Base-by-base conservation (phyloP, 192 early-diverging fungal genomes). In the Oehlia diaphana region DNA sequence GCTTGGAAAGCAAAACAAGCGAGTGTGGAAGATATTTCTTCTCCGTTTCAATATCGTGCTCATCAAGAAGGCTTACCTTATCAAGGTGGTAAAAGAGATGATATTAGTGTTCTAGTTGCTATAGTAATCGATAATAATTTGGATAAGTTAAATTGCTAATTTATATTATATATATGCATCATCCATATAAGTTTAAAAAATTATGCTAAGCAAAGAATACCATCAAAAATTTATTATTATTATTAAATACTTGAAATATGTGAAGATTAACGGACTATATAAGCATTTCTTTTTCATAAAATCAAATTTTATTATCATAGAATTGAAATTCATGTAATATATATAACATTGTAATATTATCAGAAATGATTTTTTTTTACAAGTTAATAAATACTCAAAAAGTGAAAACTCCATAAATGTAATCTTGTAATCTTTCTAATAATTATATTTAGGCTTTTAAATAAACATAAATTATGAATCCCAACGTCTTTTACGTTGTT, bases 21-120 rank as follows among this genome's bases (percentile, higher is more conserved):
- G 6, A 92, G 92, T 81, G 93, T 96, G 85, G 96, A 99, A 76
- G 91, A 90, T 77, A 84, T 90, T 9, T 85, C 89, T 39, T 93
- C 92, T 77, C 98, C 98, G 6, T 99, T 99, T 88, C 95, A 97
- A 86, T 90, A 88, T 74, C 90, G 95, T 23, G 98, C 98, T 2
- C 93, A 96, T 81, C 91, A 96, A 79, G 98, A 99, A 85, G 98
- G 96, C 16, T 86, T 96, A 37, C 95, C 94, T 82, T 95, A 93
- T 84, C 91, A 95, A 84, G 97, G 97, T 58, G 98, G 98, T 62
- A 99, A 99, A 80, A 85, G 89, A 78, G 98, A 99, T 85, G 98
- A 99, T 85, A 95, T 98, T 74, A 95, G 94, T 23, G 95, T 98
- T 3, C 74, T 98, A 33, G 92, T 94, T 2, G 96, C 94, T 5